Base-by-base conservation (phyloP, 2,329 filamentous ascomycete species). In the Colletotrichum lupini region DNA sequence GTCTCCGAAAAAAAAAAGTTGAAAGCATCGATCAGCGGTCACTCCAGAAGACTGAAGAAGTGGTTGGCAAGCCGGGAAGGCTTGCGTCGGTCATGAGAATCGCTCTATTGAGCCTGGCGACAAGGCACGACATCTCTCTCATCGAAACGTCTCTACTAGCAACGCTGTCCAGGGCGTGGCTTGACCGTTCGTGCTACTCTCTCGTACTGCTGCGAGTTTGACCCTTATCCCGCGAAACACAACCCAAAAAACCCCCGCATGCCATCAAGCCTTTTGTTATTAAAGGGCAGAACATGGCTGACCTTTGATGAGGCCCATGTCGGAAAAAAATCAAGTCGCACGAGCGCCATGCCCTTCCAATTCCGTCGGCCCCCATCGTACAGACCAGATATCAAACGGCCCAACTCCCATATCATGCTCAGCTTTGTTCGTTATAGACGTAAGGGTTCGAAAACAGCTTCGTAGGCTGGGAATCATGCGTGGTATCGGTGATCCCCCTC, bases 401-500 rank as follows among this genome's bases (percentile, higher is more conserved):
- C 65, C 72, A 75, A 75, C 74, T 74, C 74, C 74, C 68, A 64
- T 72, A 72, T 74, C 72, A 75, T 75, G 73, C 73, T 69, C 52
- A 65, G 63, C 53, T 74, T 62, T 74, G 72, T 74, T 74, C 72
- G 68, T 74, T 74, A 74, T 74, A 72, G 68, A 74, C 72, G 72
- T 74, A 67, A 74, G 57, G 67, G 62, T 74, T 72, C 37, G 46
- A 60, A 73, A 60, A 67, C 58, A 65, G 55, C 67, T 59, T 35
- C 64, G 32, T 73, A 66, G 57, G 42, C 59, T 46, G 60, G 56
- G 59, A 56, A 74, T 75, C 65, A 75, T 66, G 63, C 55, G 66
- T 73, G 73, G 37, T 70, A 56, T 49, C 72, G 65, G 59, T 73
- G 74, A 14, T 86, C 82, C 71, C 84, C 81, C 64, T 87, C 83